Conservation (phyloP, 257 asterid species). For the Coffea canephora region DNA sequence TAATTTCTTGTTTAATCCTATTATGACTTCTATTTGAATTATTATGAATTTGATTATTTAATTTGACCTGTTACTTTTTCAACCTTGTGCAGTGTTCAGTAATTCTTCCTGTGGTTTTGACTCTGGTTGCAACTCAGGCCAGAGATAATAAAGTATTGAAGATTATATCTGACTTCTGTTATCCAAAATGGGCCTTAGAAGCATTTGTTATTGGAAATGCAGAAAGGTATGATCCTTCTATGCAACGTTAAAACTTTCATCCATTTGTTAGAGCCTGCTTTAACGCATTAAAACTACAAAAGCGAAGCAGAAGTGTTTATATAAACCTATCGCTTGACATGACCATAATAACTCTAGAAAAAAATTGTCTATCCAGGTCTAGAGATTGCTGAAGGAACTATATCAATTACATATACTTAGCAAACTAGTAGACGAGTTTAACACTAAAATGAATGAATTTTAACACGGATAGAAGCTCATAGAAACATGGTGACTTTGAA, state of each 20-base stretch:
- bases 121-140: constrained; percentile 71
- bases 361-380: background rate
- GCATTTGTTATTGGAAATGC: constrained; percentile 86
- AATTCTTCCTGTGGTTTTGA: constrained; percentile 84
- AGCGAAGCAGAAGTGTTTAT: background rate
- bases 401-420: background rate
- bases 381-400: background rate
- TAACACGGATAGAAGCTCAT: background rate
- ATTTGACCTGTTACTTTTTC: constrained; percentile 16
- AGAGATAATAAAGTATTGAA: constrained; percentile 42
- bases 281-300: background rate
- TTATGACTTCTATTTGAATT: background rate
- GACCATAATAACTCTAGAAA: no score
- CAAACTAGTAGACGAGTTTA: background rate
- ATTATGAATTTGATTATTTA: background rate
- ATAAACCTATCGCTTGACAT: background rate
- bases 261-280: background rate
- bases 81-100: constrained; percentile 54
- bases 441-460: background rate
- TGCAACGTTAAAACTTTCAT: background rate
- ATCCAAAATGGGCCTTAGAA: constrained; percentile 93
- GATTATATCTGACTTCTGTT: constrained; percentile 53
- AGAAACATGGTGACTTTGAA: background rate
- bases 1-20: constrained; percentile 5
- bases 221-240: constrained; percentile 47